Conservation (phyloP, 78 protist genomes). For the Bodo saltans region DNA sequence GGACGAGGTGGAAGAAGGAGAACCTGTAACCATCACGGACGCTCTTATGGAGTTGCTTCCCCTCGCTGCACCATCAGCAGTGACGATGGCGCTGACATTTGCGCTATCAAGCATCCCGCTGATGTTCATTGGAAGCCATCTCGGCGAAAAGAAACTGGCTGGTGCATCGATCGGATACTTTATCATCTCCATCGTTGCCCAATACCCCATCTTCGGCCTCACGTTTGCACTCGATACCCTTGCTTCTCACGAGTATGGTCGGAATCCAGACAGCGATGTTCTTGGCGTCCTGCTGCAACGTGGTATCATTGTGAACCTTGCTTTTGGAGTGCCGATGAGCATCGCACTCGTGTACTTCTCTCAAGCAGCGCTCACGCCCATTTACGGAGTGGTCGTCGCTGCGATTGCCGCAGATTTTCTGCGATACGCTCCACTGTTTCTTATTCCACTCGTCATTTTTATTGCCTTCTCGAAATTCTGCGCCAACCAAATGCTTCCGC, state of each 20-base stretch:
- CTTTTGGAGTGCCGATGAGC: neutral
- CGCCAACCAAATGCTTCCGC: neutral
- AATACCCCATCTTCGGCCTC: neutral
- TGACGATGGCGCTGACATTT: no score
- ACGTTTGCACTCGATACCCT: neutral
- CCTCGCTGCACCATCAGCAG: no score
- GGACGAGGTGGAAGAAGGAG: no score
- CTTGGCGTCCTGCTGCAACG: neutral
- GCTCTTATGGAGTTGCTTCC: no score
- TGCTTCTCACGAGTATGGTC: neutral
- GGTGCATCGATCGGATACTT: neutral
- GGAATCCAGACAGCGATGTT: neutral
- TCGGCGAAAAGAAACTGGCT: neutral
- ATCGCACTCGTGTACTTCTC: neutral
- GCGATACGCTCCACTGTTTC: neutral
- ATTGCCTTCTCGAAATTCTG: neutral
- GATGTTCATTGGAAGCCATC: neutral
- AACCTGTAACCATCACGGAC: no score
- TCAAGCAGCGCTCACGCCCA: no score
- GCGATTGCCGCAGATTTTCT: neutral
- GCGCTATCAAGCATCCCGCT: no score
- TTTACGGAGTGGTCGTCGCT: neutral
- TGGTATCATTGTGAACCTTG: neutral
- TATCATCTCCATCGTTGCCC: neutral
- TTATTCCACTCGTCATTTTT: neutral